Conservation (phyloP, 441 rosid genomes). For the Pelargonium australe region DNA sequence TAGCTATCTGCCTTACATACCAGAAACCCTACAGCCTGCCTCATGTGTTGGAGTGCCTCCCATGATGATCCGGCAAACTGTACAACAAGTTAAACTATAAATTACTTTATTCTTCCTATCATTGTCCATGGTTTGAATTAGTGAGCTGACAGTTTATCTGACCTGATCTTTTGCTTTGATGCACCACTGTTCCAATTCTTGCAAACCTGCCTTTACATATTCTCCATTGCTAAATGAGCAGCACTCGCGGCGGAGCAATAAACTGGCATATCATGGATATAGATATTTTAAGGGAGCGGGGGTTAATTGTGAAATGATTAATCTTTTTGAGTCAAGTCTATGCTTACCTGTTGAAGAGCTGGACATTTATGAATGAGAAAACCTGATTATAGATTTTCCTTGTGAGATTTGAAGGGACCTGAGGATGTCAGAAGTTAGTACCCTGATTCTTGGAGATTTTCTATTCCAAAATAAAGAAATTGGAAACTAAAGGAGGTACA, state of each 20-base stretch:
- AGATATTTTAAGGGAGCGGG: too few species aligned
- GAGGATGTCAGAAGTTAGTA: slow-evolving; percentile 22
- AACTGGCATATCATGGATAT: slow-evolving; percentile 30
- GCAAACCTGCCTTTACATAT: slow-evolving; percentile 59
- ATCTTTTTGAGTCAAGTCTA: neutral
- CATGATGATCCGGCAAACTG: slow-evolving; percentile 47
- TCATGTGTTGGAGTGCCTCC: slow-evolving; percentile 61
- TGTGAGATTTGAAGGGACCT: slow-evolving; percentile 52
- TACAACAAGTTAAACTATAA: slow-evolving; percentile 1
- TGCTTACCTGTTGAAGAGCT: slow-evolving; percentile 57
- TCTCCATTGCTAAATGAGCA: slow-evolving; percentile 80
- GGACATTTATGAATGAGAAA: slow-evolving; percentile 64
- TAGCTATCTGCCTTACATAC: slow-evolving; percentile 28
- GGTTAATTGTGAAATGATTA: too few species aligned
- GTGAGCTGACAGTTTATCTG: slow-evolving; percentile 4
- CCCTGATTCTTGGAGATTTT: slow-evolving; percentile 1
- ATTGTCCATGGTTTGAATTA: neutral
- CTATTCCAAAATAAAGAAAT: neutral
- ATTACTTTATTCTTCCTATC: neutral
- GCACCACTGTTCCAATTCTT: slow-evolving; percentile 66
- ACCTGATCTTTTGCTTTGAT: slow-evolving; percentile 52
- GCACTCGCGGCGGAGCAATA: slow-evolving; percentile 71
- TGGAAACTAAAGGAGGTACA: slow-evolving; percentile 2
- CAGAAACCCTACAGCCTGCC: slow-evolving; percentile 69
- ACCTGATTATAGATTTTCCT: slow-evolving; percentile 45